Conservation (phyloP, 2,329 filamentous ascomycete species). For the Aureobasidium leucospermi region DNA sequence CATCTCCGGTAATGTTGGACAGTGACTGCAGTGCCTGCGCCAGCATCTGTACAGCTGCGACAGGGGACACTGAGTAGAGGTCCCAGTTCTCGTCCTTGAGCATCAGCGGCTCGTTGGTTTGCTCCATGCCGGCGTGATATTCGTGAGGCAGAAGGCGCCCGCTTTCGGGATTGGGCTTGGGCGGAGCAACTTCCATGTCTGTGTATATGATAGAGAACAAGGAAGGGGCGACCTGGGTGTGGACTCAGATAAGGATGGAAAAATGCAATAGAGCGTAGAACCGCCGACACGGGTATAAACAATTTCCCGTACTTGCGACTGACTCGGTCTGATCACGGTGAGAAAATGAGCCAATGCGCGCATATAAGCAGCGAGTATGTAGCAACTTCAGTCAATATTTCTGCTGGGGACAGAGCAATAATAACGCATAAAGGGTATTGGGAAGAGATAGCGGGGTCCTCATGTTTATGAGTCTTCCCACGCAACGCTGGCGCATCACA, state of each 20-base stretch:
- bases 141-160: conserved; percentile 13
- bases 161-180: conserved; percentile 14
- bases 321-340: not conserved
- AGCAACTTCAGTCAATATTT: too few species aligned
- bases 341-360: too few species aligned
- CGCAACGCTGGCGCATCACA: not conserved
- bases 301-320: not conserved
- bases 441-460: not conserved
- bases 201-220: not conserved
- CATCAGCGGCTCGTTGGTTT: conserved; percentile 24
- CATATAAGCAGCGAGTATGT: too few species aligned
- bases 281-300: not conserved
- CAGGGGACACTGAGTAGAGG: conserved; percentile 64
- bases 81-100: conserved; percentile 46
- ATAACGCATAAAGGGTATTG: not conserved
- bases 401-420: too few species aligned
- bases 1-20: conserved; percentile 65
- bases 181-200: not conserved
- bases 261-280: not conserved
- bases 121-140: not conserved
- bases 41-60: conserved; percentile 73
- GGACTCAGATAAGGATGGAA: not conserved
- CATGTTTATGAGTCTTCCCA: not conserved
- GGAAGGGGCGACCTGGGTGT: not conserved
- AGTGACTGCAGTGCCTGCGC: conserved; percentile 52